Percentiles rank a stretch among this genome's conserved stretches.
Conservation (phyloP, 108 stramenopile species). For the Conticribra weissflogii region DNA sequence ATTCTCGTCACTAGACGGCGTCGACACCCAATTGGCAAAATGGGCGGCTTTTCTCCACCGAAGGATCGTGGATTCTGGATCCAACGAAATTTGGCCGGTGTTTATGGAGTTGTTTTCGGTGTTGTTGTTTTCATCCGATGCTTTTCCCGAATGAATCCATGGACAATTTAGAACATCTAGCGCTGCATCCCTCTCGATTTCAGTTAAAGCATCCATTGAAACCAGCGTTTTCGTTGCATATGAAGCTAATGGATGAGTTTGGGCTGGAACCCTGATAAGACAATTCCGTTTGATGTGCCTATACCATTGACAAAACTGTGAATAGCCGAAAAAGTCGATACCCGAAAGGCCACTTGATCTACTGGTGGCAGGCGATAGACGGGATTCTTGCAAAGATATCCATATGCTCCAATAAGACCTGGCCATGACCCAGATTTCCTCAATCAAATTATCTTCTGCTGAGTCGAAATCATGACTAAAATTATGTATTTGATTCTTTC, state of each 20-base stretch:
- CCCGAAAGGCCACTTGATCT: not conserved
- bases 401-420: slow-evolving; percentile 30
- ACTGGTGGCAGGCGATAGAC: not conserved
- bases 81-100: not conserved
- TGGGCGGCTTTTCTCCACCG: slow-evolving; percentile 45
- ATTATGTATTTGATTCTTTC: not conserved
- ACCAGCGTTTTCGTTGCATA: slow-evolving; percentile 40
- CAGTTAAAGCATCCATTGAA: slow-evolving; percentile 22
- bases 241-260: slow-evolving; percentile 32
- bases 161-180: slow-evolving; percentile 25
- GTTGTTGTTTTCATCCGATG: not conserved
- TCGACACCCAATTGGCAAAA: slow-evolving; percentile 34
- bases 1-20: slow-evolving; percentile 1
- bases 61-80: slow-evolving; percentile 9
- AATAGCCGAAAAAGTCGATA: slow-evolving; percentile 18
- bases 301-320: slow-evolving; percentile 24
- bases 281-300: slow-evolving; percentile 35
- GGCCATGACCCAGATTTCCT: slow-evolving; percentile 47
- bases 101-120: not conserved
- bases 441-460: slow-evolving; percentile 39
- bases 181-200: slow-evolving; percentile 22
- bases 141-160: not conserved
- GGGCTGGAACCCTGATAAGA: slow-evolving; percentile 19
- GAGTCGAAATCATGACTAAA: slow-evolving; percentile 11
- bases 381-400: not conserved